Evolutionary conservation across 2,329 filamentous ascomycete genomes (phyloP).

Genomic region (Talaromyces sp.): DNA sequence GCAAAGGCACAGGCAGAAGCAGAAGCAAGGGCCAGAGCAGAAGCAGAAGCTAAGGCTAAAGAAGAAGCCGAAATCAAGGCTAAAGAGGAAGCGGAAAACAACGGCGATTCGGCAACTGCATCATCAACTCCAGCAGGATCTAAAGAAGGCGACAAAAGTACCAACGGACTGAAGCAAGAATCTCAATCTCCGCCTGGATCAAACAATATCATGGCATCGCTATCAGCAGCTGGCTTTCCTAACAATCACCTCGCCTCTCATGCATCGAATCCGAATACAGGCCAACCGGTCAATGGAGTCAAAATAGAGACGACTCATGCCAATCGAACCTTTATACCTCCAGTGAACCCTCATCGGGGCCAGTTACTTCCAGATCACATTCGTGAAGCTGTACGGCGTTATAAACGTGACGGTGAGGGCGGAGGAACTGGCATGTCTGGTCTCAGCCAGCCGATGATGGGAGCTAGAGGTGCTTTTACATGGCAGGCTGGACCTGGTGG

Average conservation of each 20-base stretch:
- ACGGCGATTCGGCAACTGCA: background rate
- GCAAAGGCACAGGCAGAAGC: conserved; percentile 33
- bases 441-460: conserved; percentile 45
- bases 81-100: background rate
- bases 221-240: conserved; percentile 17
- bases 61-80: conserved; percentile 4
- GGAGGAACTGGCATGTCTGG: conserved; percentile 48
- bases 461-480: conserved; percentile 41
- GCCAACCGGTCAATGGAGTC: conserved; percentile 9
- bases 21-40: conserved; percentile 23
- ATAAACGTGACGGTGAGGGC: conserved; percentile 48
- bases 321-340: conserved; percentile 33
- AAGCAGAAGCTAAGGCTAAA: conserved; percentile 13
- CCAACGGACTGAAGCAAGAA: conserved; percentile 27
- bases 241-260: conserved; percentile 13
- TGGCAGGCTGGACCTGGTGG: conserved; percentile 44
- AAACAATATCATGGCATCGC: conserved; percentile 13
- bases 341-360: conserved; percentile 46
- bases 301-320: conserved; percentile 12
- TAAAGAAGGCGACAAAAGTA: conserved; percentile 12
- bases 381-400: conserved; percentile 48
- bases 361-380: conserved; percentile 49
- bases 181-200: conserved; percentile 15
- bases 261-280: conserved; percentile 28
- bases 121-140: background rate